Evolutionary conservation across 73 alveolate genomes (phyloP).

Genomic region (Tetrahymena elliotti): DNA sequence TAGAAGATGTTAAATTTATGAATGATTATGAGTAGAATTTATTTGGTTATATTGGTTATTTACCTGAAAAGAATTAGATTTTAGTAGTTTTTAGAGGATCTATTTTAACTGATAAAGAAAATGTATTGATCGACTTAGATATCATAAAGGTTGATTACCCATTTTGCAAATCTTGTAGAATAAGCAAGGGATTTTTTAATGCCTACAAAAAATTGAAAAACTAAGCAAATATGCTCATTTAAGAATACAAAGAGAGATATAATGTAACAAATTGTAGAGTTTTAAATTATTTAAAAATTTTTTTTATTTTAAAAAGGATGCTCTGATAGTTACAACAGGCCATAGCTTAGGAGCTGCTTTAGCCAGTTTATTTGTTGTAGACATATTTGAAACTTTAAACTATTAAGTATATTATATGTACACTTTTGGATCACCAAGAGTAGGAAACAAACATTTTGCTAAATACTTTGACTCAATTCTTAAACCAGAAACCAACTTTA

Average conservation of each 20-base stretch:
- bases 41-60: not conserved
- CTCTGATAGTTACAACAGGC: not conserved
- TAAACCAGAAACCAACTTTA: not conserved
- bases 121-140: not conserved
- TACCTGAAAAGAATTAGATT: not conserved
- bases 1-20: not conserved
- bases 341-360: not conserved
- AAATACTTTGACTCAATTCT: not conserved
- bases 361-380: not conserved
- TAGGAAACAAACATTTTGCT: not conserved
- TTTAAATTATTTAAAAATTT: no score
- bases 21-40: not conserved
- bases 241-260: not conserved
- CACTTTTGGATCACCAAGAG: not conserved
- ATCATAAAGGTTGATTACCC: not conserved
- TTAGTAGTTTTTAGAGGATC: not conserved
- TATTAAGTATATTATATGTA: not conserved
- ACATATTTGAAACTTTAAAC: not conserved
- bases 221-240: not conserved
- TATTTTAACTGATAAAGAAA: not conserved
- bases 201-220: not conserved
- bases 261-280: not conserved
- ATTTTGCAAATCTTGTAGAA: not conserved
- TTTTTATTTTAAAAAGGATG: not conserved
- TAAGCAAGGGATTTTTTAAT: not conserved